Evolutionary conservation across 176 grass and related monocot genomes (phyloP), one percentile per base, ranked within the genome.

Genomic region (Puya raimondii): DNA sequence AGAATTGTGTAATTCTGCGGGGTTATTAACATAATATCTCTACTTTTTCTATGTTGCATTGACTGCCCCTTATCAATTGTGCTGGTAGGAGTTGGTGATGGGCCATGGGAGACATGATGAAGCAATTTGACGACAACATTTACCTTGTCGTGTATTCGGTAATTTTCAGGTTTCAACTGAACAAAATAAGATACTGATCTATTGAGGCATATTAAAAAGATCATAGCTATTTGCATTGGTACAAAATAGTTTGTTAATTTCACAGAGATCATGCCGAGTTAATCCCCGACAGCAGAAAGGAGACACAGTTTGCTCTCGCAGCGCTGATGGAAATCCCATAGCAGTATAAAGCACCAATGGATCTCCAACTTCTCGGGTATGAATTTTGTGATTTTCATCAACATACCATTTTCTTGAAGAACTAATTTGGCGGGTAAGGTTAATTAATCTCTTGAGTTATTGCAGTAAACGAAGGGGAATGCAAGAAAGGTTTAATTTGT

Each of bases 51-150:
- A 66, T 73, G 61, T 50, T 79, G 11, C 80, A 96, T 87, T 47
- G 80, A 96, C 15, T 88, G 85, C 76, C 80, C 91, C 21, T 64
- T 88, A 54, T 96, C 87, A 68, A 96, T 96, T 79, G 74, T 96
- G 61, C 70, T 96, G 65, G 91, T 91, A 72, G 91, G 87, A 51
- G 87, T 96, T 42, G 85, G 91, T 21, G 91, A 96, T 56, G 87
- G 85, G 12, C 87, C 91, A 64, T 96, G 91, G 91, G 87, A 29
- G 27, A 96, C 49, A 85, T 82, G 82, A 91, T 96, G 85, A 85
- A 53, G 56, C 33, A 85, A 85, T 96, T 96, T n/a, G 87, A 91
- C 12, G 84, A 91, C 50, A 85, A 91, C 68, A 88, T 29, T 29
- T 85, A 73, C 91, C 91, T 13, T 78, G 79, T 65, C 82, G 91